Evolutionary conservation across 352 stramenopile genomes (phyloP).

Genomic region (Globisporangium heterothallicum): DNA sequence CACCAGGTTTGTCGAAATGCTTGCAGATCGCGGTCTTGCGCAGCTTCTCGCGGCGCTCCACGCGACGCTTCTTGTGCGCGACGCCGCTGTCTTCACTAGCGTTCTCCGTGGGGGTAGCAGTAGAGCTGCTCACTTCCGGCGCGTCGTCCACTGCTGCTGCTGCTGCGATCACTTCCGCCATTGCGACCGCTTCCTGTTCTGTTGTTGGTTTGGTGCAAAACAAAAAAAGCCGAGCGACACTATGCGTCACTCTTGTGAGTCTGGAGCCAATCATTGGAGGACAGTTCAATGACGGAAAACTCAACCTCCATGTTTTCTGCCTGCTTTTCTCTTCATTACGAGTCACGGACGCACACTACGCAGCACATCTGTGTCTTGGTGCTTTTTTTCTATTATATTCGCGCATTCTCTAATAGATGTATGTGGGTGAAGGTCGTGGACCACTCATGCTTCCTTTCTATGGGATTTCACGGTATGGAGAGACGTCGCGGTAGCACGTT

Average conservation of each 20-base stretch:
- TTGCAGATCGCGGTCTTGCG: slow-evolving; percentile 81
- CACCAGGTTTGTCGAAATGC: slow-evolving; percentile 79
- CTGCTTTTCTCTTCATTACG: no score
- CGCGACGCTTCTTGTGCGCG: slow-evolving; percentile 53
- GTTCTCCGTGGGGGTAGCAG: background rate
- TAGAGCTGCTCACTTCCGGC: background rate
- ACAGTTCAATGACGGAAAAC: background rate
- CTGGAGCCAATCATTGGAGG: slow-evolving; percentile 4
- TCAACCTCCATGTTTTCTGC: no score
- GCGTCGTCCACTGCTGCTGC: no score
- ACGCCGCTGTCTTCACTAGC: slow-evolving; percentile 4
- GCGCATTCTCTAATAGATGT: no score
- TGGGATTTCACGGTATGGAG: slow-evolving; percentile 79
- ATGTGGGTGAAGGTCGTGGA: no score
- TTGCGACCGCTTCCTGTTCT: background rate
- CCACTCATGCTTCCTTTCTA: slow-evolving; percentile 26
- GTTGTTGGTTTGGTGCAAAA: background rate
- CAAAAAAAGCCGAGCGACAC: slow-evolving; percentile 1
- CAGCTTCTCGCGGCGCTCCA: slow-evolving; percentile 57
- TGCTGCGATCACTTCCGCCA: slow-evolving; percentile 1
- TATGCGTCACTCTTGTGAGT: slow-evolving; percentile 1
- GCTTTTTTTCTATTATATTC: slow-evolving; percentile 5
- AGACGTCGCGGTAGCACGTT: slow-evolving; percentile 80
- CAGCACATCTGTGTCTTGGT: background rate
- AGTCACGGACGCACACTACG: background rate